A percentile compares a stretch with the other conserved stretches of the same genome.
These are phyloP conservation scores for Aspergillus pseudotamarii DNA, from an alignment of 2,329 filamentous ascomycete species.

Conservation along the genomic window DNA sequence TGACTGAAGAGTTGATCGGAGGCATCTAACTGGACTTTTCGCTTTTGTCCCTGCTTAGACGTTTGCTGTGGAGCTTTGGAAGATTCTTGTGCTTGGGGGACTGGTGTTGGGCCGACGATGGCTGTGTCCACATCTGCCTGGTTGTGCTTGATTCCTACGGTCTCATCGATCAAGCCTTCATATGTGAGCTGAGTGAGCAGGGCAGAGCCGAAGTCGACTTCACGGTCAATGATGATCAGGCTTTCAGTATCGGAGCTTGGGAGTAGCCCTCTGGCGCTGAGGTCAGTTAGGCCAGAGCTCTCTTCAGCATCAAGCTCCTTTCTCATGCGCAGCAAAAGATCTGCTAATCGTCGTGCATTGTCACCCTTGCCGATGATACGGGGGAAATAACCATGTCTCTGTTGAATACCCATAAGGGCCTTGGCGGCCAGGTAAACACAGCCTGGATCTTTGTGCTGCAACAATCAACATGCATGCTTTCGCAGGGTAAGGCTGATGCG, in stretches of 20 bases:
- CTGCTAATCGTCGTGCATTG: constrained; percentile 84
- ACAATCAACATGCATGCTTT: neutral
- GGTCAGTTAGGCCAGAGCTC: constrained; percentile 59
- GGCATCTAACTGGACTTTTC: constrained; percentile 85
- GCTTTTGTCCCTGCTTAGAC: constrained; percentile 69
- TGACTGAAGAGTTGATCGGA: constrained; percentile 87
- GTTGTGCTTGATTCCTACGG: constrained; percentile 89
- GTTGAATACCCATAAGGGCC: constrained; percentile 92
- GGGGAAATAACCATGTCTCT: constrained; percentile 89
- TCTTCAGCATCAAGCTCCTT: constrained; percentile 86
- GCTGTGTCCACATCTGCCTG: constrained; percentile 91
- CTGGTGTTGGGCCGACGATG: constrained; percentile 71
- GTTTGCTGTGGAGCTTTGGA: constrained; percentile 49
- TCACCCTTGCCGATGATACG: constrained; percentile 95
- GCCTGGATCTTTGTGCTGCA: constrained; percentile 81
- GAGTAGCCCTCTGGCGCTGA: constrained; percentile 66
- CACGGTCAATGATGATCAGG: constrained; percentile 91
- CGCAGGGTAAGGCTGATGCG: constrained; percentile 19
- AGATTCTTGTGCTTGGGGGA: constrained; percentile 58
- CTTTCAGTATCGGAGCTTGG: constrained; percentile 89
- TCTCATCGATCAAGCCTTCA: constrained; percentile 91
- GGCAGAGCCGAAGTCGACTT: constrained; percentile 89
- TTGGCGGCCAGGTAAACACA: constrained; percentile 86
- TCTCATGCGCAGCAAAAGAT: constrained; percentile 86
- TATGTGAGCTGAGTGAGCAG: constrained; percentile 95